Evolutionary conservation across 2,329 filamentous ascomycete genomes (phyloP), one percentile per base, ranked within the genome.

Genomic region (Plenodomus lindquistii): DNA sequence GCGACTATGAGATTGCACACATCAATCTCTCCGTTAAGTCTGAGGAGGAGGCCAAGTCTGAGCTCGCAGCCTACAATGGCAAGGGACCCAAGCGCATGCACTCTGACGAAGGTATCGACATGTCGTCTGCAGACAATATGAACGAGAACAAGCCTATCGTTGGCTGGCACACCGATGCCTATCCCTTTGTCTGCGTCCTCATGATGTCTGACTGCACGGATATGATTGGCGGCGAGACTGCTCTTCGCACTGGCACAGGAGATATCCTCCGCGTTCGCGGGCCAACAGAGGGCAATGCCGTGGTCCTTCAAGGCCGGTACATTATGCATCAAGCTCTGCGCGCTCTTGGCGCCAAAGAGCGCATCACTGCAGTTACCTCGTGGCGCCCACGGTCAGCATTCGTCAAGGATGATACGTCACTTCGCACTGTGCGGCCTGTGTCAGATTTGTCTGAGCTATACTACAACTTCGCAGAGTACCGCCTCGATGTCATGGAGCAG

Each of bases 121-220:
- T 71, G 20, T 75, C 71, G 40, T 66, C 68, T 4, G 74, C 70
- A 57, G 76, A 78, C 4, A 15, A 17, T 9, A 6, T 18, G 16
- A 15, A 37, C 20, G 77, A 81, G 40, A 75, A 79, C 29, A 75
- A 78, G 55, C 79, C 83, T 4, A 79, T 83, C 19, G 79, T 86
- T 22, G 81, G 78, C 31, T 87, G 84, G 84, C 84, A 86, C 68
- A 80, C 74, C 0, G 85, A 87, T 65, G 84, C 80, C 61, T 86
- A 85, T 62, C 83, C 84, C 0, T 87, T 86, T 61, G 84, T 87
- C n/a, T 86, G 83, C 55, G 84, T 87, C n/a, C 77, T 79, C 7
- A 87, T 87, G 83, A 76, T 87, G 21, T 84, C 81, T 29, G 83
- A 87, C 59, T 85, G 82, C 54, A 78, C 76, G 0, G 73, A 75